Percentiles rank a stretch among this genome's conserved stretches.
Evolutionary conservation across 2,329 filamentous ascomycete genomes (phyloP).

Genomic region (Fusarium fracticaudum): DNA sequence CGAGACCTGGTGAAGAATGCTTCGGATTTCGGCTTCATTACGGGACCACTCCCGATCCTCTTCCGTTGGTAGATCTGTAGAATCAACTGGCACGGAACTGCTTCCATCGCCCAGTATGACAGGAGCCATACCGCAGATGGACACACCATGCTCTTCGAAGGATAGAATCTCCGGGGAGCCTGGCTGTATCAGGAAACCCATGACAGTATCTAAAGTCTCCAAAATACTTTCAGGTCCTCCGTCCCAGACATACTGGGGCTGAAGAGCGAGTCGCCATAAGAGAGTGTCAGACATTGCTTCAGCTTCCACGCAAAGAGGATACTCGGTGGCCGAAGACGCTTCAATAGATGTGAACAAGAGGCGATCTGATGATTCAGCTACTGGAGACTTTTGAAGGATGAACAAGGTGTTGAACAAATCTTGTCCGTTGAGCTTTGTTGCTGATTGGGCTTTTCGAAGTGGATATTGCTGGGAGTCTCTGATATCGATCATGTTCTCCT

Average conservation of each 20-base stretch:
- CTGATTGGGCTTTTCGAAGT: conserved; percentile 72
- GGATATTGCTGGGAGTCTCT: conserved; percentile 81
- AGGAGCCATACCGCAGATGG: conserved; percentile 70
- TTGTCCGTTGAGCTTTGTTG: conserved; percentile 47
- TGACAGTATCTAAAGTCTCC: conserved; percentile 64
- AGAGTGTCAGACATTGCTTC: conserved; percentile 67
- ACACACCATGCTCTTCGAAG: conserved; percentile 62
- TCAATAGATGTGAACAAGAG: conserved; percentile 70
- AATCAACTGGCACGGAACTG: background rate
- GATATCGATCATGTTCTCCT: conserved; percentile 73
- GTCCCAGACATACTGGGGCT: conserved; percentile 62
- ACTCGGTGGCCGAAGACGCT: conserved; percentile 77
- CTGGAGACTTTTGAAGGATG: conserved; percentile 58
- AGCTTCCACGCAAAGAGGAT: conserved; percentile 84
- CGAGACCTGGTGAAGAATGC: conserved; percentile 66
- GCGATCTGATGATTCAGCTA: background rate
- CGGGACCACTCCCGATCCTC: conserved; percentile 46
- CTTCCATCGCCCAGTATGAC: conserved; percentile 5
- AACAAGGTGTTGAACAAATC: conserved; percentile 66
- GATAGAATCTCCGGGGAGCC: conserved; percentile 62
- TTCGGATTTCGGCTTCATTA: conserved; percentile 53
- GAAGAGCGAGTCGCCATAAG: conserved; percentile 78
- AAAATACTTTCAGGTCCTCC: conserved; percentile 62
- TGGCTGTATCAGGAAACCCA: conserved; percentile 64
- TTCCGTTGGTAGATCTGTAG: background rate